Evolutionary conservation across 352 stramenopile genomes (phyloP), one percentile per base, ranked within the genome.

Genomic region (Peronospora destructor): DNA sequence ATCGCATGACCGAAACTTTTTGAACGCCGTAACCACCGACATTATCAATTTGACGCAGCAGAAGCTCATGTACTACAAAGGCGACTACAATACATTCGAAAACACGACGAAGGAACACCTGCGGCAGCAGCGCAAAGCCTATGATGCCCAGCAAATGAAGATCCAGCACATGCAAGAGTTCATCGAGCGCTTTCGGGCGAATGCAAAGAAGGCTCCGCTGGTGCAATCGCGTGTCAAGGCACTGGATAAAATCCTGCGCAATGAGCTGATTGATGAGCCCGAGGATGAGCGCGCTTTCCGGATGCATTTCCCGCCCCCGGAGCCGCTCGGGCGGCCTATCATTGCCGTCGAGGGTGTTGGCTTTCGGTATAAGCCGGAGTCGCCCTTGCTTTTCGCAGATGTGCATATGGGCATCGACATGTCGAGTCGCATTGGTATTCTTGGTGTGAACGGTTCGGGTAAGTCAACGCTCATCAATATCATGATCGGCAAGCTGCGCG

Each of bases 331-430:
- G 7, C 76, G 92, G 6, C 95, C 95, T 30, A 97, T 98, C 59
- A 97, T 98, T 48, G 79, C 89, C 2, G 84, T 98, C 46, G 90
- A 98, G 51, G 87, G 72, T 34, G 76, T 91, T 23, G 56, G 73
- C n/a, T 93, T 93, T 64, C 75, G 64, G 23, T 93, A 93, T 61
- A 64, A 56, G 21, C 59, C 73, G 2, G 54, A 83, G 43, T 67
- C 64, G 5, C 74, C 77, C 16, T 52, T 85, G 45, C 60, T 93
- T 23, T 92, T 92, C 56, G 62, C 75, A 37, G 76, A 93, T 43
- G 93, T 98, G 9, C 95, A 98, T 72, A 98, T 98, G 81, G 94
- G 95, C 35, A 87, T 98, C n/a, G 94, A 98, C 66, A 83, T 98
- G 52, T 77, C 88, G 32, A 97, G 84, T 19, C 80, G 90, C 41